Conservation (phyloP, 768 basidiomycete genomes). For the Paxillus ammoniavirescens region DNA sequence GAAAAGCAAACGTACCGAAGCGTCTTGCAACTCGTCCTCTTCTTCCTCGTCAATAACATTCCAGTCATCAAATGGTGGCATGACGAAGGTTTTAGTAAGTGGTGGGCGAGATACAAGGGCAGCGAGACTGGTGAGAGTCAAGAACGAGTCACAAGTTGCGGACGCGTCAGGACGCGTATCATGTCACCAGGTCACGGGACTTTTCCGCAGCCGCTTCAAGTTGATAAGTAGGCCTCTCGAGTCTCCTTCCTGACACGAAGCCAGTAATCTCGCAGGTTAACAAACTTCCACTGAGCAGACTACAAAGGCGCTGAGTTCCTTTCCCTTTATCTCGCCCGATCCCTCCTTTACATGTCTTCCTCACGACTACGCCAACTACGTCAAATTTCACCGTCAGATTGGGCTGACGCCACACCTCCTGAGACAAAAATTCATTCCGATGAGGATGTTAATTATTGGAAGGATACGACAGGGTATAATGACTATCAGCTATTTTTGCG, state of each 20-base stretch:
- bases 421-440: slow-evolving; percentile 67
- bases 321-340: neutral
- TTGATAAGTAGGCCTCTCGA: too few species aligned
- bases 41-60: slow-evolving; percentile 78
- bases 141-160: slow-evolving; percentile 4
- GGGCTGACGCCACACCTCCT: slow-evolving; percentile 32
- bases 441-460: slow-evolving; percentile 73
- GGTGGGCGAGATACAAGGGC: neutral
- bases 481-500: slow-evolving; percentile 77
- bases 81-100: slow-evolving; percentile 16
- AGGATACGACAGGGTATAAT: slow-evolving; percentile 61
- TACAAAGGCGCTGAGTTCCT: too few species aligned
- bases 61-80: slow-evolving; percentile 81
- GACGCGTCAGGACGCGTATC: slow-evolving; percentile 20
- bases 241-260: too few species aligned
- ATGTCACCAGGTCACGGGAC: slow-evolving; percentile 24
- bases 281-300: too few species aligned
- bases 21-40: slow-evolving; percentile 77
- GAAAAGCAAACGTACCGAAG: slow-evolving; percentile 44
- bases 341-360: slow-evolving; percentile 10
- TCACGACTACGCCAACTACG: slow-evolving; percentile 29
- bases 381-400: slow-evolving; percentile 25
- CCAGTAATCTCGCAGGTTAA: too few species aligned
- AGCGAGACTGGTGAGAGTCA: neutral
- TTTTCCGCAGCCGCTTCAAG: slow-evolving; percentile 1